Conservation (phyloP, 2,329 filamentous ascomycete genomes). For the Colletotrichum musae region DNA sequence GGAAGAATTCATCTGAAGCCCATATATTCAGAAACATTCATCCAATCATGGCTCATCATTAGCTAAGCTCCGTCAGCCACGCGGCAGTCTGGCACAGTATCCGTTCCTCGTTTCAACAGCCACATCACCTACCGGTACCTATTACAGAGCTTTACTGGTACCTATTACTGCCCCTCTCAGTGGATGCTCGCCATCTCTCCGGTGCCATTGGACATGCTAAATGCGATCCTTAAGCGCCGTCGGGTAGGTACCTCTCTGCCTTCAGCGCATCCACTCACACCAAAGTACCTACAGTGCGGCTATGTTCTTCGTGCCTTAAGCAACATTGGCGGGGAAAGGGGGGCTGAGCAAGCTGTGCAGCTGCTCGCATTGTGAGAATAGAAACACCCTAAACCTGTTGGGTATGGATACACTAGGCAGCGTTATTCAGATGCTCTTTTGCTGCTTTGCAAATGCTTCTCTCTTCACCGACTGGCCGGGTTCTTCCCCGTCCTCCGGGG, state of each 20-base stretch:
- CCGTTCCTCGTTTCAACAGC: neutral
- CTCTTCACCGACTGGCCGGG: slow-evolving; percentile 2
- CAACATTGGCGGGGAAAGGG: slow-evolving; percentile 9
- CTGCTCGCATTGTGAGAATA: slow-evolving; percentile 26
- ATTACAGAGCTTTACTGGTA: neutral
- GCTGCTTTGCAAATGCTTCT: neutral
- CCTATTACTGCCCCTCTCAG: neutral
- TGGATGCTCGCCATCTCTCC: neutral
- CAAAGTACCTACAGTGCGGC: slow-evolving; percentile 17
- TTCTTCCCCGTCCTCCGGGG: slow-evolving; percentile 7
- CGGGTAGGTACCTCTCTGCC: too few relatives aligned
- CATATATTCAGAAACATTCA: too few relatives aligned
- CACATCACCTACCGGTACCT: neutral
- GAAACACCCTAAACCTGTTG: slow-evolving; percentile 11
- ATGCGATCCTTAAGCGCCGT: slow-evolving; percentile 23
- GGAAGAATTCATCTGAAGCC: too few relatives aligned
- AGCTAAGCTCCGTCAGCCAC: slow-evolving; percentile 3
- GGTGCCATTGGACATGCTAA: slow-evolving; percentile 27
- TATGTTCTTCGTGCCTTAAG: slow-evolving; percentile 25
- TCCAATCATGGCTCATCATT: neutral
- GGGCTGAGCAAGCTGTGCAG: slow-evolving; percentile 34
- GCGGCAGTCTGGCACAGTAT: neutral
- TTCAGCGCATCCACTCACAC: too few relatives aligned
- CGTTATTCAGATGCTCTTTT: neutral
- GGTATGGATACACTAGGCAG: too few relatives aligned